Evolutionary conservation across 1,284 basidiomycete species (phyloP).

Genomic region (Austroboletus novae-zelandiae): DNA sequence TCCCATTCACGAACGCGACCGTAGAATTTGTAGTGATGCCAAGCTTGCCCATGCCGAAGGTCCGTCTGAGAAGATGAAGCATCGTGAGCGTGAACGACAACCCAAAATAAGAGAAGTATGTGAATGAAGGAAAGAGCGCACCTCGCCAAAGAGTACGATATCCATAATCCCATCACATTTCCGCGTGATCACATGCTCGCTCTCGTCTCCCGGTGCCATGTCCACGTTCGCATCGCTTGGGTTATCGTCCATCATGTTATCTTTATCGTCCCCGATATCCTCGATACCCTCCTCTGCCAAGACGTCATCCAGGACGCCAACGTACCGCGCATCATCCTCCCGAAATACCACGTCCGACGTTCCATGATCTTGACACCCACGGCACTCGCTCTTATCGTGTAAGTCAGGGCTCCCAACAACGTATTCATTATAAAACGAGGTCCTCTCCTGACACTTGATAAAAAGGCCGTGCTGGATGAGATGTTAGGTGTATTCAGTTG

Average conservation of each 20-base stretch:
- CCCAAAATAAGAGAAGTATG: too few species aligned
- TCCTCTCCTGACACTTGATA: conserved; percentile 22
- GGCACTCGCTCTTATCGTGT: conserved; percentile 44
- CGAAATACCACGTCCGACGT: conserved; percentile 30
- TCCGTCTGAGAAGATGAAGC: conserved; percentile 43
- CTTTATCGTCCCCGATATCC: conserved; percentile 23
- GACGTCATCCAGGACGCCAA: conserved; percentile 7
- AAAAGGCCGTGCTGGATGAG: conserved; percentile 22
- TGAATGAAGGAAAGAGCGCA: conserved; percentile 18
- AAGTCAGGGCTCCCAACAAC: conserved; percentile 35
- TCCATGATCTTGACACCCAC: conserved; percentile 32
- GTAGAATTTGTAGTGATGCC: conserved; percentile 59
- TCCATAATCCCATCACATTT: conserved; percentile 54
- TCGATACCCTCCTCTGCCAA: conserved; percentile 12
- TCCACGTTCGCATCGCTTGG: conserved; percentile 22
- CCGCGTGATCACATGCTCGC: conserved; percentile 27
- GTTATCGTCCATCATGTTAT: conserved; percentile 26
- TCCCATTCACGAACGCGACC: conserved; percentile 68
- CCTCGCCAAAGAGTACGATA: conserved; percentile 56
- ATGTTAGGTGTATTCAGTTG: not conserved
- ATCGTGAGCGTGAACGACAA: conserved; percentile 2
- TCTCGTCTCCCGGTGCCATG: conserved; percentile 16
- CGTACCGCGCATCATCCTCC: conserved; percentile 22
- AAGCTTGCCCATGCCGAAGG: conserved; percentile 52
- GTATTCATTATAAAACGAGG: conserved; percentile 37